These are phyloP conservation scores for Parmelia sp. DNA, from an alignment of 495 filamentous ascomycete species.

Conservation along the genomic window DNA sequence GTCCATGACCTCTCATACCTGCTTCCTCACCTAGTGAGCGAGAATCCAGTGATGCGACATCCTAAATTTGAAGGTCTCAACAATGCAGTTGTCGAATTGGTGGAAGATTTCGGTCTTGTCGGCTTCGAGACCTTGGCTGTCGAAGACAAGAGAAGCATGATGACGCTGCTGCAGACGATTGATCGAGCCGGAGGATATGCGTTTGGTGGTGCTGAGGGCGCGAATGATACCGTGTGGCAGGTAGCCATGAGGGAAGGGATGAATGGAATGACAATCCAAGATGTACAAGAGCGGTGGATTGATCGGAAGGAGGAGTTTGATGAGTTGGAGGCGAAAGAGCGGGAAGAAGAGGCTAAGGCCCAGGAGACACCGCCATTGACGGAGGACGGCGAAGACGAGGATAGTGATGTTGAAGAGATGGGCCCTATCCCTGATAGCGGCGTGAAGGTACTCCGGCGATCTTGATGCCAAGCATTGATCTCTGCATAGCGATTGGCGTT, in stretches of 20 bases:
- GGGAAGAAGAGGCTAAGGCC: slow-evolving; percentile 54
- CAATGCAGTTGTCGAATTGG: slow-evolving; percentile 73
- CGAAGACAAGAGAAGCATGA: slow-evolving; percentile 95
- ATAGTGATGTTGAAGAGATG: slow-evolving; percentile 36
- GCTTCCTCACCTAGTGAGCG: slow-evolving; percentile 65
- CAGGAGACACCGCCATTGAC: slow-evolving; percentile 27
- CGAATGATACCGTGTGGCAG: slow-evolving; percentile 92
- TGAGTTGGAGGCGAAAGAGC: slow-evolving; percentile 63
- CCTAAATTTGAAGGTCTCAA: slow-evolving; percentile 78
- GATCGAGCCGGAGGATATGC: slow-evolving; percentile 90
- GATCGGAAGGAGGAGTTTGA: slow-evolving; percentile 86
- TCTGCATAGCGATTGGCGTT: slow-evolving; percentile 5
- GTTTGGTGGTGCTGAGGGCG: slow-evolving; percentile 83
- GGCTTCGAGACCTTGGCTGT: slow-evolving; percentile 90
- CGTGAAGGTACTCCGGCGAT: slow-evolving; percentile 42
- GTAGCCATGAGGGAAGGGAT: slow-evolving; percentile 84
- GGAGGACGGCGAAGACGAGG: slow-evolving; percentile 31
- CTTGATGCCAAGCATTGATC: slow-evolving; percentile 22
- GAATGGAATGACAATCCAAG: slow-evolving; percentile 68
- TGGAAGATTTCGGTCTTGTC: slow-evolving; percentile 83
- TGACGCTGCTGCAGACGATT: slow-evolving; percentile 75
- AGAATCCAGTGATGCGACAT: slow-evolving; percentile 50
- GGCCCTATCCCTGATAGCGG: slow-evolving; percentile 39
- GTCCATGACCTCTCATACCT: slow-evolving; percentile 89
- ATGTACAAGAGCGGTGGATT: slow-evolving; percentile 93